phyloP scores from a whole-genome alignment of 2,329 filamentous ascomycete species.

The Exserohilum rostratum region DNA sequence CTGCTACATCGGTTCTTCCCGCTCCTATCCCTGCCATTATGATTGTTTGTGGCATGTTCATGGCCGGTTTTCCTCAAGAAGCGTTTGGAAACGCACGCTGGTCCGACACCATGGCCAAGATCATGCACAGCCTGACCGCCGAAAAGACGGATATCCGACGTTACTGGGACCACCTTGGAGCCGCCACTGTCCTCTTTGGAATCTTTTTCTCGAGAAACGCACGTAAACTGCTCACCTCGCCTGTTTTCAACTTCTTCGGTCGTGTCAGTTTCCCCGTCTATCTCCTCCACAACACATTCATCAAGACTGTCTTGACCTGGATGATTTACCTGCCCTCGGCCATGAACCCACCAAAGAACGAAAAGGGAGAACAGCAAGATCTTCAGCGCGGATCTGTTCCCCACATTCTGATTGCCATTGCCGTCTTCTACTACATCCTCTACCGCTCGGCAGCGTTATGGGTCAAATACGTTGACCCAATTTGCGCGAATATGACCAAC shows the following conservation, averaged over 20 bases:
- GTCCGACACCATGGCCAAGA: slow-evolving; percentile 56
- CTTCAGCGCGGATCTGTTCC: slow-evolving; percentile 40
- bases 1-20: slow-evolving; percentile 55
- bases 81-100: slow-evolving; percentile 61
- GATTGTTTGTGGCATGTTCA: slow-evolving; percentile 59
- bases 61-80: slow-evolving; percentile 66
- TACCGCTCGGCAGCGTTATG: slow-evolving; percentile 44
- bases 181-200: slow-evolving; percentile 57
- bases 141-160: slow-evolving; percentile 57
- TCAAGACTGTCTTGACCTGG: slow-evolving; percentile 66
- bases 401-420: slow-evolving; percentile 44
- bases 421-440: slow-evolving; percentile 44
- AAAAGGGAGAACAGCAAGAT: slow-evolving; percentile 45
- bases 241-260: slow-evolving; percentile 66
- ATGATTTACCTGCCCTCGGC: slow-evolving; percentile 57
- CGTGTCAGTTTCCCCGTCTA: slow-evolving; percentile 70
- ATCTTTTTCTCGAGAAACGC: slow-evolving; percentile 60
- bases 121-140: slow-evolving; percentile 56
- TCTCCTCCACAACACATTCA: slow-evolving; percentile 66
- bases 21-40: slow-evolving; percentile 59
- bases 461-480: slow-evolving; percentile 44
- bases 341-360: slow-evolving; percentile 46
- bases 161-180: slow-evolving; percentile 58
- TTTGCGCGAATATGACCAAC: slow-evolving; percentile 42
- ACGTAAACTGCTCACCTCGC: slow-evolving; percentile 61